These are phyloP conservation scores for Pulveroboletus ravenelii DNA, from an alignment of 768 basidiomycete genomes.

Conservation along the genomic window DNA sequence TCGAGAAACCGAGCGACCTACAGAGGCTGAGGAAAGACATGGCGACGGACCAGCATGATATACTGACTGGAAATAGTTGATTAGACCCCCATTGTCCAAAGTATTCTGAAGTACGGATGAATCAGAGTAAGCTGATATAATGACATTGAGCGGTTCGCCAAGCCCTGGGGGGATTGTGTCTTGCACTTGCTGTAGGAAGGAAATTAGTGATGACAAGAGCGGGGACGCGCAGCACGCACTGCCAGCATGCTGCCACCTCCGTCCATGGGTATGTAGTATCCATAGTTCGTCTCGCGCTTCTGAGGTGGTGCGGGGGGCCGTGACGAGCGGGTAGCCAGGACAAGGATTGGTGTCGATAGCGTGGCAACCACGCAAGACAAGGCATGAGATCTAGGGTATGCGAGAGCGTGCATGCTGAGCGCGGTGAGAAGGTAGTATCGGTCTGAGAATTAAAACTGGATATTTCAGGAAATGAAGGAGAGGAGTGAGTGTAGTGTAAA, in stretches of 20 bases:
- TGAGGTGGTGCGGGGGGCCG: slow-evolving; percentile 7
- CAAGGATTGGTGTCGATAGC: slow-evolving; percentile 10
- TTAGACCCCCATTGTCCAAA: slow-evolving; percentile 62
- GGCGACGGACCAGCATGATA: neutral
- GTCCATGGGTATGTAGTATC: slow-evolving; percentile 54
- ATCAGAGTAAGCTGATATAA: slow-evolving; percentile 77
- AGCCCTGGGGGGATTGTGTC: slow-evolving; percentile 64
- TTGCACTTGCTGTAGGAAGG: slow-evolving; percentile 41
- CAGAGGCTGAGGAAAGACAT: neutral
- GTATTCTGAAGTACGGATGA: slow-evolving; percentile 57
- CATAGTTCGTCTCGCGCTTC: slow-evolving; percentile 31
- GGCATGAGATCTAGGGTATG: neutral
- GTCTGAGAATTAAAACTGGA: neutral
- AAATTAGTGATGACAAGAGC: neutral
- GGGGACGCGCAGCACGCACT: slow-evolving; percentile 37
- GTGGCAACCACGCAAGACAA: slow-evolving; percentile 6
- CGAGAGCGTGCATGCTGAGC: slow-evolving; percentile 1
- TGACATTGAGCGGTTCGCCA: slow-evolving; percentile 83
- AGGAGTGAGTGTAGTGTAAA: neutral
- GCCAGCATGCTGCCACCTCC: slow-evolving; percentile 68
- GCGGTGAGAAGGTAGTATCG: neutral
- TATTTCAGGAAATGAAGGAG: neutral
- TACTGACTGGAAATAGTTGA: slow-evolving; percentile 78
- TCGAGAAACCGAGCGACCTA: slow-evolving; percentile 63
- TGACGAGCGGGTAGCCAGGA: slow-evolving; percentile 2